Evolutionary conservation across 2,329 filamentous ascomycete species (phyloP).

Genomic region (Sphaerostilbella broomeana): DNA sequence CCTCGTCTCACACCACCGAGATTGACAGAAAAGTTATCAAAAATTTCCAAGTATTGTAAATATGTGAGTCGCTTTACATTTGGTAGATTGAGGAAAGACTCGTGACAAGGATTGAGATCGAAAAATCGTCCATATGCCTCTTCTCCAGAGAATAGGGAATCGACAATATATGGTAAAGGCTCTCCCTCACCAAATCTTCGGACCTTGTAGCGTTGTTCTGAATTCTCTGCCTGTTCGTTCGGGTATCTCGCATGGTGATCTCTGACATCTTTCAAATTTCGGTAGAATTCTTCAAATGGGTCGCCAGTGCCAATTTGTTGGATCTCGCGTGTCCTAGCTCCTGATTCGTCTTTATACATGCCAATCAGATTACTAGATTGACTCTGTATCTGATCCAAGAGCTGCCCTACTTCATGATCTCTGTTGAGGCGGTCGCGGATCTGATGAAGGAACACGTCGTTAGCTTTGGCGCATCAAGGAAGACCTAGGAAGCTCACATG

Average conservation of each 20-base stretch:
- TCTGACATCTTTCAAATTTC: constrained; percentile 72
- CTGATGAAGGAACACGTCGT: constrained; percentile 35
- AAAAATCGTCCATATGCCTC: constrained; percentile 91
- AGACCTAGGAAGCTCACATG: constrained; percentile 53
- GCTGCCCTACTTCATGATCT: constrained; percentile 85
- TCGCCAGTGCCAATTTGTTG: constrained; percentile 80
- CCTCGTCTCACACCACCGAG: constrained; percentile 66
- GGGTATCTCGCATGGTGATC: constrained; percentile 87
- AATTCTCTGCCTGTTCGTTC: constrained; percentile 90
- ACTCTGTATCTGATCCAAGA: constrained; percentile 78
- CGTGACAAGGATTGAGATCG: constrained; percentile 77
- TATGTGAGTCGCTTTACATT: constrained; percentile 81
- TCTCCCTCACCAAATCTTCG: constrained; percentile 59
- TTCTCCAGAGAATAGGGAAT: constrained; percentile 91
- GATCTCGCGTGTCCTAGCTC: constrained; percentile 68
- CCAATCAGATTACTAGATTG: constrained; percentile 75
- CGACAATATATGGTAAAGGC: constrained; percentile 61
- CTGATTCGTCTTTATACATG: constrained; percentile 76
- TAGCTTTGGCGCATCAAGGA: constrained; percentile 11
- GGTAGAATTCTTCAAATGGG: constrained; percentile 86
- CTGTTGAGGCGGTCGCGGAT: constrained; percentile 82
- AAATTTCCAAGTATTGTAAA: constrained; percentile 84
- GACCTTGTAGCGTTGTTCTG: constrained; percentile 82
- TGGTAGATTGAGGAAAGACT: constrained; percentile 83
- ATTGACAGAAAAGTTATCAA: constrained; percentile 77